Conservation (phyloP, 352 stramenopile species). For the Globisporangium rhizosaccharum region DNA sequence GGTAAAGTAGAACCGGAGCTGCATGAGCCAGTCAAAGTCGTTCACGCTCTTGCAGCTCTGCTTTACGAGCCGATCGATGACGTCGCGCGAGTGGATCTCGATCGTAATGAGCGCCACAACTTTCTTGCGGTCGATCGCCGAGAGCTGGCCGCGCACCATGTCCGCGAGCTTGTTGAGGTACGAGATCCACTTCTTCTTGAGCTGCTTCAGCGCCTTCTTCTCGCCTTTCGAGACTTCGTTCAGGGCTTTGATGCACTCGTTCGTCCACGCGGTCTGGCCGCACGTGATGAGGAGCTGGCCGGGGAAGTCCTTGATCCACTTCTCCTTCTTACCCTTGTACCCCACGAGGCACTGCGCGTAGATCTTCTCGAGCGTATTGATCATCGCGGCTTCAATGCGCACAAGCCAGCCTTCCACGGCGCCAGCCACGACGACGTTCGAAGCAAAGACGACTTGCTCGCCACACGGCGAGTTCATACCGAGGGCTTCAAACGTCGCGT, state of each 20-base stretch:
- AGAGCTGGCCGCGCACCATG: conserved; percentile 89
- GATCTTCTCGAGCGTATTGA: conserved; percentile 80
- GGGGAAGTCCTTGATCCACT: conserved; percentile 93
- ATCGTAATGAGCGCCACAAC: conserved; percentile 97
- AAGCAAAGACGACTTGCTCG: conserved; percentile 80
- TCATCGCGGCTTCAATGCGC: conserved; percentile 80
- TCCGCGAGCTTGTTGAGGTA: conserved; percentile 93
- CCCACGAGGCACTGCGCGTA: conserved; percentile 80
- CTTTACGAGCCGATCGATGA: conserved; percentile 93
- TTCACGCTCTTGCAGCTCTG: conserved; percentile 89
- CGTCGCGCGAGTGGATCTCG: conserved; percentile 95
- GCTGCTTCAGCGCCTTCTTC: conserved; percentile 87
- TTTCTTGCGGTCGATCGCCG: conserved; percentile 91
- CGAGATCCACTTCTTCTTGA: conserved; percentile 94
- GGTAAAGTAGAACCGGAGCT: conserved; percentile 85
- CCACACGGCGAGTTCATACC: conserved; percentile 89
- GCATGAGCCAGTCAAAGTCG: conserved; percentile 91
- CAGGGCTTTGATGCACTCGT: conserved; percentile 91
- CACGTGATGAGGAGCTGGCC: conserved; percentile 92
- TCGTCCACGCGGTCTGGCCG: conserved; percentile 90
- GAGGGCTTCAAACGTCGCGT: conserved; percentile 84
- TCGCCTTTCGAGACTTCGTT: conserved; percentile 87
- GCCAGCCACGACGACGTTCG: conserved; percentile 85
- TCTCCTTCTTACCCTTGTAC: conserved; percentile 93
- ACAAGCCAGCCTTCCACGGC: conserved; percentile 90